phyloP scores from a whole-genome alignment of 805 yeast species.

The Cyberlindnera xishuangbannaensis region DNA sequence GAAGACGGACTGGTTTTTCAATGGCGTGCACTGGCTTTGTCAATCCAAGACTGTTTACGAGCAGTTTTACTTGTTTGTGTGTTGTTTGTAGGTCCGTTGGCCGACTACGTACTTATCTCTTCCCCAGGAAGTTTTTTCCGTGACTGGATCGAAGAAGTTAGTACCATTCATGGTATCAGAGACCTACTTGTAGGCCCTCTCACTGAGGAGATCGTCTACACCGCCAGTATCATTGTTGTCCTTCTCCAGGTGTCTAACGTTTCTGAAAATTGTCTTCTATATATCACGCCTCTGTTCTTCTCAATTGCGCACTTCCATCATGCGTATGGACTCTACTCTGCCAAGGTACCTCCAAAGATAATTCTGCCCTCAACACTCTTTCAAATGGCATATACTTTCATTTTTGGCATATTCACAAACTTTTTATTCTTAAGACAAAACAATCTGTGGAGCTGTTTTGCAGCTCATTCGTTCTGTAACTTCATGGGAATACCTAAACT shows the following conservation, averaged over 20 bases:
- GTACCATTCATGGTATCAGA: slow-evolving; percentile 39
- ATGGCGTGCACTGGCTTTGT: slow-evolving; percentile 11
- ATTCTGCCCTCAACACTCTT: slow-evolving; percentile 36
- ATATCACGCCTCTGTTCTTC: slow-evolving; percentile 56
- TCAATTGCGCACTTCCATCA: slow-evolving; percentile 81
- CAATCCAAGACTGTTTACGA: slow-evolving; percentile 12
- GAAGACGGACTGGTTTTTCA: slow-evolving; percentile 3
- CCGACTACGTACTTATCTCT: slow-evolving; percentile 25
- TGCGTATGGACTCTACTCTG: slow-evolving; percentile 42
- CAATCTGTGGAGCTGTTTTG: slow-evolving; percentile 49
- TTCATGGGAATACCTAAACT: slow-evolving; percentile 69
- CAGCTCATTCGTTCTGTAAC: slow-evolving; percentile 66
- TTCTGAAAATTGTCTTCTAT: slow-evolving; percentile 23
- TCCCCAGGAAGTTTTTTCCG: neutral
- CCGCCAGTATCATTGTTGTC: slow-evolving; percentile 38
- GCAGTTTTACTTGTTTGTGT: slow-evolving; percentile 30
- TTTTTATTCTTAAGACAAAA: slow-evolving; percentile 46
- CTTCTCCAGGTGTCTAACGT: slow-evolving; percentile 23
- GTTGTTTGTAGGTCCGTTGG: slow-evolving; percentile 45
- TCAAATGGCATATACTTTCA: slow-evolving; percentile 59
- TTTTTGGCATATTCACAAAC: slow-evolving; percentile 67
- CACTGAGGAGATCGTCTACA: slow-evolving; percentile 71
- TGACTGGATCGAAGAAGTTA: slow-evolving; percentile 6
- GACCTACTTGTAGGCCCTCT: slow-evolving; percentile 67
- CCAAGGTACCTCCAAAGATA: slow-evolving; percentile 22